A percentile compares a stretch with the other conserved stretches of the same genome.
These are phyloP conservation scores for Neurospora tetrasperma DNA, from an alignment of 495 filamentous ascomycete species.

Conservation along the genomic window DNA sequence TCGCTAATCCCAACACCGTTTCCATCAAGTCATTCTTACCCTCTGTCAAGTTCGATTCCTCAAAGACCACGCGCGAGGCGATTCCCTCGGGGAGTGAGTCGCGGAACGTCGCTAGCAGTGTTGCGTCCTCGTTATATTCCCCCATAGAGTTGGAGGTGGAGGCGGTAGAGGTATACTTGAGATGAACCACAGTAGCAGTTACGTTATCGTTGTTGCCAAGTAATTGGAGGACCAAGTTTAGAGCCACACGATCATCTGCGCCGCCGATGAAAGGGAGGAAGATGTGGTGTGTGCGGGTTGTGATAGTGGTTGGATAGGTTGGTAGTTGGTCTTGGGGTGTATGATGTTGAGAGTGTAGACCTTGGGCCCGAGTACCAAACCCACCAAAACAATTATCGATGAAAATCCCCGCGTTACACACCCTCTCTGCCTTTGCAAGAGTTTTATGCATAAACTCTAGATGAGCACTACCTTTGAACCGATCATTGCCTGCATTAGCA, in stretches of 20 bases:
- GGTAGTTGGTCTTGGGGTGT: conserved; percentile 4
- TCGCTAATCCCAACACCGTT: conserved; percentile 32
- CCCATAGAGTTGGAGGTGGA: not conserved
- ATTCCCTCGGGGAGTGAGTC: conserved; percentile 52
- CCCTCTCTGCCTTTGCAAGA: conserved; percentile 40
- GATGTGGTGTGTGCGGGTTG: conserved; percentile 69
- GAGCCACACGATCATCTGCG: conserved; percentile 68
- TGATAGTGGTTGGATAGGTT: conserved; percentile 30
- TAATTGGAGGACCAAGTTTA: conserved; percentile 73
- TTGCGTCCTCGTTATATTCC: conserved; percentile 33
- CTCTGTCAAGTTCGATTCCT: conserved; percentile 21
- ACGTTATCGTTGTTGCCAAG: conserved; percentile 69
- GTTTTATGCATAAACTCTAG: conserved; percentile 56
- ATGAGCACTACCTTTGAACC: conserved; percentile 44
- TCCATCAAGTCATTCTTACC: conserved; percentile 13
- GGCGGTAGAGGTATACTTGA: conserved; percentile 19
- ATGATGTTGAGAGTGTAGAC: conserved; percentile 17
- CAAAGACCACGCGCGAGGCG: conserved; percentile 51
- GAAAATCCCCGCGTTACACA: conserved; percentile 68
- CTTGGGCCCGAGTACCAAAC: conserved; percentile 10
- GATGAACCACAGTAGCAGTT: conserved; percentile 57
- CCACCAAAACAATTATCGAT: conserved; percentile 65
- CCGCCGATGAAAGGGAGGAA: conserved; percentile 85
- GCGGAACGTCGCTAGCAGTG: conserved; percentile 53
- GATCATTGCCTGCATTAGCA: conserved; percentile 30